phyloP scores from a whole-genome alignment of 148 eudicot species.

The Heliosperma pusillum region DNA sequence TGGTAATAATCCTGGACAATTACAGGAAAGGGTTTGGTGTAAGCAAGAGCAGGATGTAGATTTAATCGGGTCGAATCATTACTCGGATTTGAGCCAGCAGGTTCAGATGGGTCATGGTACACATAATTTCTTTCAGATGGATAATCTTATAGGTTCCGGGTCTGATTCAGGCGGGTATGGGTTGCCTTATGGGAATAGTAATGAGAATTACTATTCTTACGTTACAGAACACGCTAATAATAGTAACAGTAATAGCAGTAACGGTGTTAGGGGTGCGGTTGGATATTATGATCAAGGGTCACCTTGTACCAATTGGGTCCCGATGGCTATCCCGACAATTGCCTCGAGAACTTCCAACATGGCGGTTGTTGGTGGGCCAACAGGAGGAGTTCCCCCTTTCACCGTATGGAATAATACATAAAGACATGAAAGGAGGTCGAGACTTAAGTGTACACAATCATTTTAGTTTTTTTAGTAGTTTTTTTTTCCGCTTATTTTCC shows the following conservation, averaged over 20 bases:
- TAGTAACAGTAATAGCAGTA: background rate
- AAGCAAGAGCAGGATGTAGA: constrained; percentile 54
- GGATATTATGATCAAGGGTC: constrained; percentile 44
- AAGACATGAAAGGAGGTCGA: background rate
- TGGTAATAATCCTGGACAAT: constrained; percentile 12
- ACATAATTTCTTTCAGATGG: constrained; percentile 58
- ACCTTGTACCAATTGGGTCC: constrained; percentile 56
- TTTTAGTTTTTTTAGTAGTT: no score
- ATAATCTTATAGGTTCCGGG: constrained; percentile 36
- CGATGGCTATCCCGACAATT: constrained; percentile 57
- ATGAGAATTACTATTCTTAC: constrained; percentile 40
- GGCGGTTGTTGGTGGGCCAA: constrained; percentile 24
- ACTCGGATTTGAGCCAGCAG: constrained; percentile 40
- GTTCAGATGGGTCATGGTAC: constrained; percentile 39
- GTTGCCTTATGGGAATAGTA: constrained; percentile 30
- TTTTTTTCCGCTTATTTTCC: no score
- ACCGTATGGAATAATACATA: constrained; percentile 67
- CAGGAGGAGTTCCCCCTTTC: constrained; percentile 42
- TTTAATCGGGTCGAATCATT: constrained; percentile 26
- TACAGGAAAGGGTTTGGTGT: constrained; percentile 39
- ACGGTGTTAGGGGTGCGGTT: constrained; percentile 17
- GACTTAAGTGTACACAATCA: no score
- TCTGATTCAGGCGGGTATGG: constrained; percentile 24
- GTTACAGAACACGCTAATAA: constrained; percentile 33
- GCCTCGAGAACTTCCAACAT: constrained; percentile 28